Evolutionary conservation across 495 filamentous ascomycete genomes (phyloP), one percentile per base, ranked within the genome.

Genomic region (Cladorrhinum samala): DNA sequence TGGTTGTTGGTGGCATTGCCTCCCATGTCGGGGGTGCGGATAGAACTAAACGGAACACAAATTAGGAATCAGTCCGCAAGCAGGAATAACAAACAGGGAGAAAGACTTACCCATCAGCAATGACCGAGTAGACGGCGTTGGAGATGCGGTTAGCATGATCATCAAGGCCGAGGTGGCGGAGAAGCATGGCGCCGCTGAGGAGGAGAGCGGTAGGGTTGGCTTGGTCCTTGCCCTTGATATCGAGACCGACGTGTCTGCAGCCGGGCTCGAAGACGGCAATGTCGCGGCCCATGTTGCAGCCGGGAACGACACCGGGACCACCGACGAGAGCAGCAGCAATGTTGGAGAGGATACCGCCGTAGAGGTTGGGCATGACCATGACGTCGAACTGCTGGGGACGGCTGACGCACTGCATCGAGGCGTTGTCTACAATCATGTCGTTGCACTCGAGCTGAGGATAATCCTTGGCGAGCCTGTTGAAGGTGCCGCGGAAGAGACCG

Each of bases 391-490:
- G 93, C 77, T 98, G 93, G 54, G 93, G 93, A 49, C 81, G 77
- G 48, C 88, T 91, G 51, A 97, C 93, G 72, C 88, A 91, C 76
- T 98, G 94, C 93, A 98, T 97, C 59, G 89, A 95, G 55, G 93
- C 94, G 72, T 98, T 98, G 74, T 98, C 93, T 62, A 98, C 94
- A 68, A 98, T 97, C 92, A 97, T 95, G 73, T 97, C 94, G 74
- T 92, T 93, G 52, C 85, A 84, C 77, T 95, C 88, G 53, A 98
- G 76, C 27, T 89, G 91, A 42, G 93, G 91, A 72, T 91, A 97
- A 66, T 95, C 87, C 73, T 91, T 85, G 46, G 90, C 89, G 58
- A 94, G 83, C 60, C 84, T 82, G 75, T 95, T 87, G 82, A 97
- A 93, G 43, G 93, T 98, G 72, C 85, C 89, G 66, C 93, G 87